Conservation (phyloP, 2,329 filamentous ascomycete genomes). For the Byssochlamys sp. region DNA sequence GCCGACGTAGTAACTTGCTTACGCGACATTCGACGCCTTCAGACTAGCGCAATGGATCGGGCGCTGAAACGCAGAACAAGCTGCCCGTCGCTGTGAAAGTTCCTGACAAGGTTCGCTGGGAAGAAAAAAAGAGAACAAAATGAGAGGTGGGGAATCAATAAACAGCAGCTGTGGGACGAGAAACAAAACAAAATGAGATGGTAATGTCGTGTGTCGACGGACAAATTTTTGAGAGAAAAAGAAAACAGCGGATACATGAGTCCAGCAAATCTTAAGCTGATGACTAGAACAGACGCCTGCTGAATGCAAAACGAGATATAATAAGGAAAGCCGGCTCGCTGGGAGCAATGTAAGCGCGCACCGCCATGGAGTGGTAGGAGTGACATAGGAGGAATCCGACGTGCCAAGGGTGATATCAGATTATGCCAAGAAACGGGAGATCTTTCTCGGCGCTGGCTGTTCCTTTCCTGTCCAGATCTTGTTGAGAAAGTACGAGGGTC, state of each 20-base stretch:
- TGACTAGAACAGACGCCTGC: slow-evolving; percentile 29
- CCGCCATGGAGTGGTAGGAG: slow-evolving; percentile 5
- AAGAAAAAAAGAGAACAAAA: background rate
- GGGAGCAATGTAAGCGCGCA: slow-evolving; percentile 13
- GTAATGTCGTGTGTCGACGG: slow-evolving; percentile 1
- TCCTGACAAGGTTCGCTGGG: background rate
- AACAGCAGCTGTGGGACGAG: slow-evolving; percentile 2
- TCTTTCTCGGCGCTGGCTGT: slow-evolving; percentile 5
- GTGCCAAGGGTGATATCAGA: slow-evolving; percentile 3
- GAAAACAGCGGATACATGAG: slow-evolving; percentile 18
- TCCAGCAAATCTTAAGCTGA: slow-evolving; percentile 22
- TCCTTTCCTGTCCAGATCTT: background rate
- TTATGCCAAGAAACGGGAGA: slow-evolving; percentile 5
- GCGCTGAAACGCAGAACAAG: background rate
- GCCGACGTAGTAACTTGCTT: slow-evolving; percentile 12
- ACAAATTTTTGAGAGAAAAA: slow-evolving; percentile 6
- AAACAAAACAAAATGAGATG: slow-evolving; percentile 4
- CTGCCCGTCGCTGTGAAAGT: background rate
- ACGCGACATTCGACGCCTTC: slow-evolving; percentile 12
- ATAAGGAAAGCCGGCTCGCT: slow-evolving; percentile 17
- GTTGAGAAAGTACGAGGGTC: background rate
- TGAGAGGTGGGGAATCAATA: slow-evolving; percentile 2
- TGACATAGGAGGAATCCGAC: slow-evolving; percentile 3
- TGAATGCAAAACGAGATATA: slow-evolving; percentile 25
- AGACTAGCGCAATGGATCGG: slow-evolving; percentile 10